phyloP scores from a whole-genome alignment of 2,329 filamentous ascomycete species.

The Calycina herbarum region DNA sequence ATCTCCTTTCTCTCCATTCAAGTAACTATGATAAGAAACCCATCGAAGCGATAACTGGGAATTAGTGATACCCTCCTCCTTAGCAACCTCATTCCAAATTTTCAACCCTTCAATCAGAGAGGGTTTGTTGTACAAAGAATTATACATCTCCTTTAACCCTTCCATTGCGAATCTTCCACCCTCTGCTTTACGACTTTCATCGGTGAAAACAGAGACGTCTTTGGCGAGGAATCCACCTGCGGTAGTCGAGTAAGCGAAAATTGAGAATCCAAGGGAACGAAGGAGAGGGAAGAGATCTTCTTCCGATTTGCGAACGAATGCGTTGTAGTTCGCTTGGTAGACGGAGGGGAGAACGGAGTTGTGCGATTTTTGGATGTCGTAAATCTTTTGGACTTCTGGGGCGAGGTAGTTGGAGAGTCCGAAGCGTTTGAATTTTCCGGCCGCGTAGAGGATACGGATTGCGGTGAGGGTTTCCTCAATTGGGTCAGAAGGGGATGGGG shows the following conservation, averaged over 20 bases:
- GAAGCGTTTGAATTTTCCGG: constrained; percentile 38
- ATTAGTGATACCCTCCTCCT: constrained; percentile 36
- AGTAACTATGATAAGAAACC: constrained; percentile 36
- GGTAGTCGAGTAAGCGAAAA: constrained; percentile 63
- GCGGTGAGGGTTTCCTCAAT: constrained; percentile 38
- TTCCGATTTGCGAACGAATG: constrained; percentile 50
- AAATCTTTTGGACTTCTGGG: constrained; percentile 30
- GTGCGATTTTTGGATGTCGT: constrained; percentile 31
- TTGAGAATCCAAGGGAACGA: constrained; percentile 56
- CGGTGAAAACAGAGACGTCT: constrained; percentile 22
- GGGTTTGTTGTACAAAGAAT: constrained; percentile 36
- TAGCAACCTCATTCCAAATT: constrained; percentile 34
- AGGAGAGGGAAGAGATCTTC: constrained; percentile 58
- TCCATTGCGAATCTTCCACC: constrained; percentile 28
- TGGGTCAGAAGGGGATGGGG: constrained; percentile 36
- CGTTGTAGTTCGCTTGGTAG: constrained; percentile 36
- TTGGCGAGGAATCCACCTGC: constrained; percentile 59
- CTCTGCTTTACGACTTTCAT: constrained; percentile 35
- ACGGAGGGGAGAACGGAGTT: constrained; percentile 37
- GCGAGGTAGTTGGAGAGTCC: constrained; percentile 38
- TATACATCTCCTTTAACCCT: background rate
- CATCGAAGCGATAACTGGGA: constrained; percentile 41
- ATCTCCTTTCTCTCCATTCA: constrained; percentile 35
- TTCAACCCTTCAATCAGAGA: constrained; percentile 30
- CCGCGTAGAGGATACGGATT: constrained; percentile 37